Conservation (phyloP, 345 rosid genomes). For the Eutrema japonicum region DNA sequence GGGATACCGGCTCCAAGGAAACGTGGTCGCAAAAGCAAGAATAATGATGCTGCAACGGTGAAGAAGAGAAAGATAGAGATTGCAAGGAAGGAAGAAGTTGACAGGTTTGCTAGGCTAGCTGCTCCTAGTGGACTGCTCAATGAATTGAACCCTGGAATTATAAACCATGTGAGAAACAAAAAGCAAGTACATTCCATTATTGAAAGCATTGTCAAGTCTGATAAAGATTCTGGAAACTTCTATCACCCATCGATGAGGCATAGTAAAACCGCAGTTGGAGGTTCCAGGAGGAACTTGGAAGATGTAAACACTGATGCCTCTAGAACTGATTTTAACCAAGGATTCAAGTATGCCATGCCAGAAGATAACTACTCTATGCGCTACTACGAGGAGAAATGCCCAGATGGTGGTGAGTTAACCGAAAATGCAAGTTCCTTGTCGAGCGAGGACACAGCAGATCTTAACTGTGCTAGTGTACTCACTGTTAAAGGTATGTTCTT, state of each 20-base stretch:
- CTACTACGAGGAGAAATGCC: slow-evolving; percentile 15
- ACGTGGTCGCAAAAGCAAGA: slow-evolving; percentile 69
- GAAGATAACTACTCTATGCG: slow-evolving; percentile 22
- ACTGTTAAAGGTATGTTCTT: slow-evolving; percentile 44
- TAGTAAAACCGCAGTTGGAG: slow-evolving; percentile 13
- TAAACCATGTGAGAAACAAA: slow-evolving; percentile 90
- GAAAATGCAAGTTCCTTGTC: slow-evolving; percentile 38
- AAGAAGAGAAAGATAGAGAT: slow-evolving; percentile 74
- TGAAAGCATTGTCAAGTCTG: slow-evolving; percentile 70
- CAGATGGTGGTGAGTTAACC: slow-evolving; percentile 34
- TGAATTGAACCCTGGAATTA: slow-evolving; percentile 89
- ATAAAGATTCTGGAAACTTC: slow-evolving; percentile 40
- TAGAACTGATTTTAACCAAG: slow-evolving; percentile 29
- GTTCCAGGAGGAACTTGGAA: slow-evolving; percentile 32
- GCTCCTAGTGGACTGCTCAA: slow-evolving; percentile 92
- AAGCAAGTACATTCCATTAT: slow-evolving; percentile 96
- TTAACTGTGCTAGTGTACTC: slow-evolving; percentile 41
- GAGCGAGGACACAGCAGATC: slow-evolving; percentile 22
- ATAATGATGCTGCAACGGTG: slow-evolving; percentile 28
- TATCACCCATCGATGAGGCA: slow-evolving; percentile 11
- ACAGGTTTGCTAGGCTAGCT: slow-evolving; percentile 76
- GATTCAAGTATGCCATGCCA: slow-evolving; percentile 30
- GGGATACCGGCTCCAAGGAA: slow-evolving; percentile 76
- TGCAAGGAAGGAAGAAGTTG: slow-evolving; percentile 80
- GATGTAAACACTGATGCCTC: slow-evolving; percentile 22